Conservation (phyloP, 768 basidiomycete genomes). For the Agrocybe pediades region DNA sequence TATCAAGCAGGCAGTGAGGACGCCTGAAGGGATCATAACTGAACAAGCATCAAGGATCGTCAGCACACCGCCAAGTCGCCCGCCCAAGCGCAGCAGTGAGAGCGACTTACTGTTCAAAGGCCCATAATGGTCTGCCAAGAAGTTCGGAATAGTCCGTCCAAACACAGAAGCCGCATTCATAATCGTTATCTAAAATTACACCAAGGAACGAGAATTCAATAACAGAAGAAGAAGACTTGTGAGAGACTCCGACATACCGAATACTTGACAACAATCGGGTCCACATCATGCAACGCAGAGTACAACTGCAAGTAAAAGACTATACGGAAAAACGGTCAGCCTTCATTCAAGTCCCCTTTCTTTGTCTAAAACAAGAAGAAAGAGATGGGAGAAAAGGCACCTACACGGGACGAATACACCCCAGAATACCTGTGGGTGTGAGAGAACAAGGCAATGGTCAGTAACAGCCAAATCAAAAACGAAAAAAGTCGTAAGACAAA, state of each 20-base stretch:
- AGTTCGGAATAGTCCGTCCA: slow-evolving; percentile 61
- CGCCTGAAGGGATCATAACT: slow-evolving; percentile 46
- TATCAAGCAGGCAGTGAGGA: slow-evolving; percentile 44
- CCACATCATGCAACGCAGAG: slow-evolving; percentile 39
- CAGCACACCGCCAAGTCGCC: no score
- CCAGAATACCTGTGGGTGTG: slow-evolving; percentile 40
- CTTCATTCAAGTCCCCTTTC: neutral
- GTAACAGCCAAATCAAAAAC: slow-evolving; percentile 9
- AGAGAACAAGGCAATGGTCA: neutral
- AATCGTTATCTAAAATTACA: slow-evolving; percentile 42
- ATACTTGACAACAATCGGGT: slow-evolving; percentile 42
- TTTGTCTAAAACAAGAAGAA: no score
- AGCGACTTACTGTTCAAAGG: slow-evolving; percentile 51
- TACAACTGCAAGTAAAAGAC: slow-evolving; percentile 58
- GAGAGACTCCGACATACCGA: slow-evolving; percentile 29
- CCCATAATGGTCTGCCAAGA: slow-evolving; percentile 50
- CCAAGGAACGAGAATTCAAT: slow-evolving; percentile 3
- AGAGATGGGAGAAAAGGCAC: slow-evolving; percentile 13
- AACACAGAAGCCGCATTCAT: slow-evolving; percentile 57
- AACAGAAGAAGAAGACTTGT: neutral
- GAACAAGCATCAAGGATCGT: no score
- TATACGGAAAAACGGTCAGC: slow-evolving; percentile 17
- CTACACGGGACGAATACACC: slow-evolving; percentile 53
- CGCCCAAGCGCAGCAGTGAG: no score
- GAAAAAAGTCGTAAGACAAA: no score